Evolutionary conservation across 495 filamentous ascomycete species (phyloP).

Genomic region (Penicillium angulare): DNA sequence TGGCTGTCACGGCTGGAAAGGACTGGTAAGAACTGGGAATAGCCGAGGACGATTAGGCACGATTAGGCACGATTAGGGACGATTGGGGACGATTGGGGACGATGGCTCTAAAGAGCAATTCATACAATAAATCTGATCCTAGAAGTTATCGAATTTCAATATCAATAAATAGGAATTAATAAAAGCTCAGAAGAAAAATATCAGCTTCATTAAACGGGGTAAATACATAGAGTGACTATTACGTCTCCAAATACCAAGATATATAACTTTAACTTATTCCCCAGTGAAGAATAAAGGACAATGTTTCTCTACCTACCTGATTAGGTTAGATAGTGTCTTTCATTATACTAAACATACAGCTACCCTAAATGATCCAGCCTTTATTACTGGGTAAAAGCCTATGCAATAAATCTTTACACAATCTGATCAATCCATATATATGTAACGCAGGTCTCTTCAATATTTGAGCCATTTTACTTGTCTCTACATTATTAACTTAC

Average conservation of each 20-base stretch:
- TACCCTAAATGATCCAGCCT: neutral
- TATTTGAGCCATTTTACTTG: too few relatives aligned
- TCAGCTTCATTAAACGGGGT: neutral
- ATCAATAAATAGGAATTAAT: neutral
- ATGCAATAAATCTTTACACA: neutral
- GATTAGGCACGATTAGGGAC: conserved; percentile 6
- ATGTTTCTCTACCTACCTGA: neutral
- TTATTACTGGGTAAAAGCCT: neutral
- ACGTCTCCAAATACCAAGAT: neutral
- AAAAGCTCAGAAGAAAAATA: neutral
- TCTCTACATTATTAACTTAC: too few relatives aligned
- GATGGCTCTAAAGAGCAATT: neutral
- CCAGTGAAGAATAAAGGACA: neutral
- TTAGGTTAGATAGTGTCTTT: neutral
- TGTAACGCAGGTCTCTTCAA: too few relatives aligned
- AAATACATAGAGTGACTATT: neutral
- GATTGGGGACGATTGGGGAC: conserved; percentile 9
- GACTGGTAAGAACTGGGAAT: neutral
- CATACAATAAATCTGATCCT: conserved; percentile 1
- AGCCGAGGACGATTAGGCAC: conserved; percentile 5
- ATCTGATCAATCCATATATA: too few relatives aligned
- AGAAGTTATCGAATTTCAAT: neutral
- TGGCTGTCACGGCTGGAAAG: neutral
- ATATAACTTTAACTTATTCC: neutral
- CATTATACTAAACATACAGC: neutral